Conservation (phyloP, 1,284 basidiomycete genomes). For the Ustilago vetiveriae region DNA sequence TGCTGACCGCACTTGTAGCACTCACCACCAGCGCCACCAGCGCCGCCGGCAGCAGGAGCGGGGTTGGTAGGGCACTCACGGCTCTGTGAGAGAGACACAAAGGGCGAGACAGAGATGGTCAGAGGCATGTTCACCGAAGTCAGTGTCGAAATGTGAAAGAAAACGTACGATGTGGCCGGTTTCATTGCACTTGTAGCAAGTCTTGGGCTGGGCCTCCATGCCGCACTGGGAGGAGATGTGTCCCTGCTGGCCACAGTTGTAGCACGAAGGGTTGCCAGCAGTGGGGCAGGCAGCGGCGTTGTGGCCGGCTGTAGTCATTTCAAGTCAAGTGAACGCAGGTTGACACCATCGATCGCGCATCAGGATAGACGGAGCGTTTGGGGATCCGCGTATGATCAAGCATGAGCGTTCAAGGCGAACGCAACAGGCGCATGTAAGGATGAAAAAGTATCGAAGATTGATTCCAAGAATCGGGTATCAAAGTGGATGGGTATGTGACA, state of each 20-base stretch:
- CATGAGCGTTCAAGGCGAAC: constrained; percentile 5
- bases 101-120: too few relatives aligned
- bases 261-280: constrained; percentile 62
- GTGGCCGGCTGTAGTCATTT: constrained; percentile 57
- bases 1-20: constrained; percentile 61
- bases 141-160: too few relatives aligned
- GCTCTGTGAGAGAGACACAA: constrained; percentile 23
- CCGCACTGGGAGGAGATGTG: constrained; percentile 61
- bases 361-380: too few relatives aligned
- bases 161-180: constrained; percentile 56
- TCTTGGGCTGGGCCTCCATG: constrained; percentile 63
- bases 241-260: constrained; percentile 61
- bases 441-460: constrained; percentile 12
- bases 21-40: constrained; percentile 53
- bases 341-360: not conserved
- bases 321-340: not conserved
- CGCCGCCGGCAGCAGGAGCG: constrained; percentile 31
- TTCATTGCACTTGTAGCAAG: constrained; percentile 64
- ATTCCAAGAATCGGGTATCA: constrained; percentile 44
- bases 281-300: constrained; percentile 62
- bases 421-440: not conserved
- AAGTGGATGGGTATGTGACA: constrained; percentile 48
- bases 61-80: constrained; percentile 61
- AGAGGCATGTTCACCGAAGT: too few relatives aligned
- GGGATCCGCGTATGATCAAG: constrained; percentile 2